phyloP scores from a whole-genome alignment of 2,329 filamentous ascomycete genomes.

The Chaetomium sp. region DNA sequence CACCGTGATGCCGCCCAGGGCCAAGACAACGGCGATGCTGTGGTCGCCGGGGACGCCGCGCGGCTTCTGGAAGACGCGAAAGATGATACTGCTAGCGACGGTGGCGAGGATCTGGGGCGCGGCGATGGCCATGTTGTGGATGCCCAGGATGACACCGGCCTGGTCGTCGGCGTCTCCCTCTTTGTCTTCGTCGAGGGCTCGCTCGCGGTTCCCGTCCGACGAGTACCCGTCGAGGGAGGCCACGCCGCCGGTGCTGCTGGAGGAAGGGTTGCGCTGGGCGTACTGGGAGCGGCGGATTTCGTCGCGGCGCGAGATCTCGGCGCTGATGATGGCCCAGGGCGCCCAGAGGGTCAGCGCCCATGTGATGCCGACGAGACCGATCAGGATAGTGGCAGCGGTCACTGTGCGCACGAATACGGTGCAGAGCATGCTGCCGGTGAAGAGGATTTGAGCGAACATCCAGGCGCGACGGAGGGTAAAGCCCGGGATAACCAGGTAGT shows the following conservation, averaged over 20 bases:
- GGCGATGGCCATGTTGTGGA: conserved; percentile 94
- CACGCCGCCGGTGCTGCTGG: conserved; percentile 19
- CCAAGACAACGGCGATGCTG: conserved; percentile 83
- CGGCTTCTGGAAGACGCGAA: conserved; percentile 83
- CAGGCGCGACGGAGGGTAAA: conserved; percentile 87
- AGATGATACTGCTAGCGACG: conserved; percentile 79
- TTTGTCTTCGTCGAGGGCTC: conserved; percentile 38
- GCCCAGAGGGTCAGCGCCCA: conserved; percentile 96
- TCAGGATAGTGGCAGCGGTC: conserved; percentile 71
- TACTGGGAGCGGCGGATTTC: conserved; percentile 51
- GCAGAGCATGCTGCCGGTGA: conserved; percentile 77
- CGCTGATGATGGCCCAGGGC: conserved; percentile 91
- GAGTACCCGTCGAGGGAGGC: conserved; percentile 36
- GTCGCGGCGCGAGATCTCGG: conserved; percentile 84
- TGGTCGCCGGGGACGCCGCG: conserved; percentile 81
- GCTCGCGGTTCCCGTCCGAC: conserved; percentile 36
- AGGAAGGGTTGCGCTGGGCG: conserved; percentile 34
- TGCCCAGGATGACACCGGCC: conserved; percentile 86
- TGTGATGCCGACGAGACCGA: conserved; percentile 81
- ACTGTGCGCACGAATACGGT: conserved; percentile 78
- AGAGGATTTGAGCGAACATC: conserved; percentile 83
- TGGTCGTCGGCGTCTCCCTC: conserved; percentile 66
- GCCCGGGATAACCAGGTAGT: conserved; percentile 72
- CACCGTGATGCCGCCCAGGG: conserved; percentile 79
- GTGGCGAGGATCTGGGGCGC: conserved; percentile 91